Evolutionary conservation across 2,329 filamentous ascomycete genomes (phyloP).

Genomic region (Zymoseptoria passerinii): DNA sequence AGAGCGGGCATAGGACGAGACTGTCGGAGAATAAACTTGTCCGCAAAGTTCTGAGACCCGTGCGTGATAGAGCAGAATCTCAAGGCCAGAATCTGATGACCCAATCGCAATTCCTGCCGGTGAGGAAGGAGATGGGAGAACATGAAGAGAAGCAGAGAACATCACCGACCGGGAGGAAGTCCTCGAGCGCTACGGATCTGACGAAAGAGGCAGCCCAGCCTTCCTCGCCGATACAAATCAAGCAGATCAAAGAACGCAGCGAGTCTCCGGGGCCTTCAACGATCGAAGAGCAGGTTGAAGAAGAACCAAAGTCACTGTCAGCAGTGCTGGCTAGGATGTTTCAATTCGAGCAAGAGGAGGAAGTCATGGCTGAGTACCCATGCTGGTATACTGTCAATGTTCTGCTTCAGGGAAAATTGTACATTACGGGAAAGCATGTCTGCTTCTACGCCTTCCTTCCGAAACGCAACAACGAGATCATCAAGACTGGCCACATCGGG

Average conservation of each 20-base stretch:
- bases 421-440: constrained; percentile 85
- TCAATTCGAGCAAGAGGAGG: constrained; percentile 69
- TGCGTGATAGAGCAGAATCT: constrained; percentile 31
- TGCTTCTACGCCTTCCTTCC: constrained; percentile 98
- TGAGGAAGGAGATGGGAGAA: constrained; percentile 12
- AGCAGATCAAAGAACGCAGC: constrained; percentile 17
- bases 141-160: constrained; percentile 29
- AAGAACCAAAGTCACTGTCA: constrained; percentile 9
- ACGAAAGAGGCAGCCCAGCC: constrained; percentile 42
- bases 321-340: constrained; percentile 53
- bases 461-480: constrained; percentile 70
- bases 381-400: constrained; percentile 92
- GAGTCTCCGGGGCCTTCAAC: background rate
- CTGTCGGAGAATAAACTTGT: constrained; percentile 59
- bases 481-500: constrained; percentile 79
- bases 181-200: constrained; percentile 56
- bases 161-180: constrained; percentile 44
- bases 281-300: background rate
- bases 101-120: constrained; percentile 24
- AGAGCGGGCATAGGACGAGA: constrained; percentile 44
- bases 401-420: constrained; percentile 87
- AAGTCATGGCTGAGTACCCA: constrained; percentile 84
- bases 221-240: constrained; percentile 17
- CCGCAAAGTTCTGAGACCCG: constrained; percentile 55
- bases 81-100: constrained; percentile 24